Conservation (phyloP, 2,329 filamentous ascomycete genomes). For the Leptodontidium sp. region DNA sequence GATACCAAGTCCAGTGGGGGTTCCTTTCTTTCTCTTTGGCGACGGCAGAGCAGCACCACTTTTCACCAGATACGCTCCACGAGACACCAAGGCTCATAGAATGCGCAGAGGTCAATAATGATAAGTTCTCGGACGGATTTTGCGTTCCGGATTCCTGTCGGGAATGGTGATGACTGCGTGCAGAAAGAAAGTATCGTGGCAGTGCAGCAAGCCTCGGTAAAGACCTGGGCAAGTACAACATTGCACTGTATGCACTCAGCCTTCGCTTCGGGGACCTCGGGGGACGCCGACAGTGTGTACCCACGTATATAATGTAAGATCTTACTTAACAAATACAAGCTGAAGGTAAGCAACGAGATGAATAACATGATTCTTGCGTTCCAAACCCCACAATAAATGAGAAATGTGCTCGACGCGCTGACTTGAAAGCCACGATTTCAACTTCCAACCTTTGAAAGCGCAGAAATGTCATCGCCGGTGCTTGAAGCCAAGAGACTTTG, state of each 20-base stretch:
- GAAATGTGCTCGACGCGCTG: background rate
- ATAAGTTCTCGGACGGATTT: too few species aligned
- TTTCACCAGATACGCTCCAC: too few species aligned
- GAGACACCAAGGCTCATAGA: too few species aligned
- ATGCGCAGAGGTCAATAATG: too few species aligned
- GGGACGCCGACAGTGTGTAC: background rate
- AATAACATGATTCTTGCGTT: background rate
- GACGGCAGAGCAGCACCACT: too few species aligned
- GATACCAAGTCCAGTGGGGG: too few species aligned
- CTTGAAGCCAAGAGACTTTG: background rate
- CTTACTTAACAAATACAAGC: background rate
- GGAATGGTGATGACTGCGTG: too few species aligned
- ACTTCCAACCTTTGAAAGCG: background rate
- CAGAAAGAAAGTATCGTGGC: too few species aligned
- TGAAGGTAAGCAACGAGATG: background rate
- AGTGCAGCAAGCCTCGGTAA: too few species aligned
- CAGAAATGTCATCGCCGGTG: background rate
- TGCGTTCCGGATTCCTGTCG: too few species aligned
- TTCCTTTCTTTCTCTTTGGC: too few species aligned
- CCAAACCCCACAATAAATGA: background rate
- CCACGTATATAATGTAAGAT: background rate
- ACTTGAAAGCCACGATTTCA: background rate
- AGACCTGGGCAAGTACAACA: too few species aligned
- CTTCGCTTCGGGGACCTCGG: conserved; percentile 3
- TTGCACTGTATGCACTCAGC: background rate